Base-by-base conservation (phyloP, 441 rosid species). In the Capsella rubella region DNA sequence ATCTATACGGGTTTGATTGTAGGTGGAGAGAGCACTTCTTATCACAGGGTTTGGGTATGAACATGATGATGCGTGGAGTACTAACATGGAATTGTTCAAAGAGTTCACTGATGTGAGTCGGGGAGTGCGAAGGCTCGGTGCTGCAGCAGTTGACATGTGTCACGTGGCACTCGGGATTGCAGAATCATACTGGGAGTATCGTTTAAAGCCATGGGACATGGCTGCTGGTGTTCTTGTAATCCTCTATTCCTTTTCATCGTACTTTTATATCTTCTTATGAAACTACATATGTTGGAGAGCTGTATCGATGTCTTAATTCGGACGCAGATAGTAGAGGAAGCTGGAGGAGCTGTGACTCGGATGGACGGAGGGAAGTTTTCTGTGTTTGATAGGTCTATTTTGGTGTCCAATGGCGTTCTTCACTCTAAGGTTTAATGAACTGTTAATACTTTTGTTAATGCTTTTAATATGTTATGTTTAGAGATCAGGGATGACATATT, bases 121-220 rank as follows among this genome's bases (percentile, higher is more conserved):
- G 82, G 99, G 97, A 61, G 99, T 95, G 37, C 83, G 99, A 74
- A 92, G 99, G 68, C 95, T 95, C 4, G 99, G 99, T 42, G 97
- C 99, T 82, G 99, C 99, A 51, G 92, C 99, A 5, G 99, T 92
- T 59, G 99, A 95, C 78, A 95, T 94, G 99, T 92, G 99, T 78
- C 99, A 94, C 72, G 97, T 94, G 3, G 97, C 97, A 64, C 89
- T 92, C 4, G 99, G 97, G 46, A 86, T 94, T 50, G 97, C 84
- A 0, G 99, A 92, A 83, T 92, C 91, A 2, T 92, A 90, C 34
- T 95, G 99, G 97, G 99, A 95, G 77, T 90, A 89, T 69, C 97
- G 96, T 43, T 85, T 95, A 74, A 95, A 95, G 81, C 99, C 97
- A 58, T 95, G 99, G 99, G 99, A 95, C 83, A 95, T 90, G 99